Evolutionary conservation across 169 alveolate species (phyloP).

Genomic region (Perkinsus chesapeaki): DNA sequence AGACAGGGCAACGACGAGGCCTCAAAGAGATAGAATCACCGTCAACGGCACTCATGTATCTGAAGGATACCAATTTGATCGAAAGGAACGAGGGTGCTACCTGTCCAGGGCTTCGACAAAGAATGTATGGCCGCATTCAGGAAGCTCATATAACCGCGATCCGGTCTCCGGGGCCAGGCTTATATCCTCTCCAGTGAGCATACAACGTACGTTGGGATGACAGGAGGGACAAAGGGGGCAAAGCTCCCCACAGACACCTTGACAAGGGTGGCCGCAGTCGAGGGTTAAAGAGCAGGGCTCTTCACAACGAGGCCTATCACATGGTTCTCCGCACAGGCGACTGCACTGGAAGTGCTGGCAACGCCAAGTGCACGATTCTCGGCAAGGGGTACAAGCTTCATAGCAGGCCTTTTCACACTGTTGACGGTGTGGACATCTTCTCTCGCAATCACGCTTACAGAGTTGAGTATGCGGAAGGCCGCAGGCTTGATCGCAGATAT

Average conservation of each 20-base stretch:
- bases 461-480: neutral
- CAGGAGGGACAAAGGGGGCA: neutral
- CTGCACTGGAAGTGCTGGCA: neutral
- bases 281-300: neutral
- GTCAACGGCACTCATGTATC: neutral
- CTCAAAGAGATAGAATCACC: no score
- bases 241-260: neutral
- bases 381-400: neutral
- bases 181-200: neutral
- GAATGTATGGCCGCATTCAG: neutral
- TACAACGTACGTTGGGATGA: neutral
- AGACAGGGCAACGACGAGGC: no score
- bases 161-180: neutral
- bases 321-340: neutral
- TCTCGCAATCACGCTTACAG: neutral
- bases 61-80: neutral
- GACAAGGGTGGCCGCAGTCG: neutral
- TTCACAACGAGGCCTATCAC: neutral
- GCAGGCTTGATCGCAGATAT: neutral
- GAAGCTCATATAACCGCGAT: neutral
- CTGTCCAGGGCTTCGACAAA: neutral
- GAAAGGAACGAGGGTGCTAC: neutral
- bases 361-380: neutral
- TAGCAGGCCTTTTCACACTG: neutral
- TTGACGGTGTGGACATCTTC: neutral